Base-by-base conservation (phyloP, 2,329 filamentous ascomycete genomes). In the Dothiorella sarmentorum region DNA sequence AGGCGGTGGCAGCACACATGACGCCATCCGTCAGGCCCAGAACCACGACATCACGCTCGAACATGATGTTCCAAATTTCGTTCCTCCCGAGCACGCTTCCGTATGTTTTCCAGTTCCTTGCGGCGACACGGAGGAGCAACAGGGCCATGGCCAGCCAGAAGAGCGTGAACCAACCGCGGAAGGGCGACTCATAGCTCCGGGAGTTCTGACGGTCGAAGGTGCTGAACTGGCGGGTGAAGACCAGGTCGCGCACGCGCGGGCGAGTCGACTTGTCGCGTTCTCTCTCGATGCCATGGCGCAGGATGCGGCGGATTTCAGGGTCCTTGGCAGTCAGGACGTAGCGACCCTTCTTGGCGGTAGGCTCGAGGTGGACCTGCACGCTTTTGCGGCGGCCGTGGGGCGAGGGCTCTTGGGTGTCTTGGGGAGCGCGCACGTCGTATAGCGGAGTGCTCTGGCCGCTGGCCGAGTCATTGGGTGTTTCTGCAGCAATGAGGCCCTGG, bases 121-220 rank as follows among this genome's bases (percentile, higher is more conserved):
- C 82, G 0, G 81, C 86, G 47, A 89, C 84, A 67, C 85, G 85
- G 31, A 88, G 66, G 60, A 91, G 81, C 64, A 88, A 80, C 42
- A 91, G 69, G 6, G 82, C 80, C 62, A 90, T 84, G 7, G 81
- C 80, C 45, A 91, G 80, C 88, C 89, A 92, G 70, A 91, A 91
- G 0, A 93, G 76, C 0, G 86, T 89, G 67, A 89, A 91, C 75
- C 92, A 92, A 27, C 89, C 89, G 68, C 88, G 84, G 65, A 91
- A 92, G 0, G 86, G 85, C 40, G 85, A 90, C 47, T 86, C 84
- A 3, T 82, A 80, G 2, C 83, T 82, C 1, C 76, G 75, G 4
- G 81, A 78, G 66, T 91, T 91, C 63, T 89, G 85, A 10, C 86
- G 80, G 70, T 92, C 89, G 69, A 92, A 91, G 0, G 86, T 81